These are phyloP conservation scores for Cyberlindnera maritima DNA, from an alignment of 805 yeast species.

Conservation along the genomic window DNA sequence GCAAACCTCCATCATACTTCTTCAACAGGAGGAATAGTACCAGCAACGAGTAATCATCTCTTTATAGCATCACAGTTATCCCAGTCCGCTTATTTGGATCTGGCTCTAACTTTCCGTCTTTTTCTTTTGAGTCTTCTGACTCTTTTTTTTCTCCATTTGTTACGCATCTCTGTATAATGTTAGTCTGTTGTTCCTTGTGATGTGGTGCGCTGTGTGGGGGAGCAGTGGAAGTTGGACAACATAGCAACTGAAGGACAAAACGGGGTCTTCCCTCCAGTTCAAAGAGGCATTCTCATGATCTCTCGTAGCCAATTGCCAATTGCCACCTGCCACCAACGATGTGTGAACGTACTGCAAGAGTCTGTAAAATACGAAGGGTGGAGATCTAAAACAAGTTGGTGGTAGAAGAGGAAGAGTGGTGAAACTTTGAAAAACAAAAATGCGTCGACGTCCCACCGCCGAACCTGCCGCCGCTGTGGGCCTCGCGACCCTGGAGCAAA, in stretches of 20 bases:
- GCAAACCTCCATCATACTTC: background rate
- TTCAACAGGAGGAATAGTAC: conserved; percentile 7
- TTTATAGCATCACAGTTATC: conserved; percentile 12
- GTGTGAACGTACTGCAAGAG: conserved; percentile 23
- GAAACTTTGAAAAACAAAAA: conserved; percentile 22
- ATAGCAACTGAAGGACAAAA: background rate
- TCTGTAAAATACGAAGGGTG: conserved; percentile 21
- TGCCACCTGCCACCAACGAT: too few relatives aligned
- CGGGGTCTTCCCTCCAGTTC: too few relatives aligned
- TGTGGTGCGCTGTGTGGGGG: too few relatives aligned
- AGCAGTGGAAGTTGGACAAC: background rate
- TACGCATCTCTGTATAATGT: conserved; percentile 60
- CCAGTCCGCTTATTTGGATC: conserved; percentile 86
- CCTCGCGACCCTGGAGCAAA: background rate
- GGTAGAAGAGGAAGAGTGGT: conserved; percentile 12
- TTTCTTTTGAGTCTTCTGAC: conserved; percentile 99
- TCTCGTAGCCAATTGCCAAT: too few relatives aligned
- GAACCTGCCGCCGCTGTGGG: background rate
- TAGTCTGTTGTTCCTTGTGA: conserved; percentile 8
- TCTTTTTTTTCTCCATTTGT: conserved; percentile 99
- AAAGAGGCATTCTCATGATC: too few relatives aligned
- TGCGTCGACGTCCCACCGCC: background rate
- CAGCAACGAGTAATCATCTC: conserved; percentile 1
- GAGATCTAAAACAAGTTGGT: conserved; percentile 8
- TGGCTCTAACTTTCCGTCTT: conserved; percentile 99